Conservation (phyloP, 164 flowering plant species). For the Chloranthus sessilifolius region DNA sequence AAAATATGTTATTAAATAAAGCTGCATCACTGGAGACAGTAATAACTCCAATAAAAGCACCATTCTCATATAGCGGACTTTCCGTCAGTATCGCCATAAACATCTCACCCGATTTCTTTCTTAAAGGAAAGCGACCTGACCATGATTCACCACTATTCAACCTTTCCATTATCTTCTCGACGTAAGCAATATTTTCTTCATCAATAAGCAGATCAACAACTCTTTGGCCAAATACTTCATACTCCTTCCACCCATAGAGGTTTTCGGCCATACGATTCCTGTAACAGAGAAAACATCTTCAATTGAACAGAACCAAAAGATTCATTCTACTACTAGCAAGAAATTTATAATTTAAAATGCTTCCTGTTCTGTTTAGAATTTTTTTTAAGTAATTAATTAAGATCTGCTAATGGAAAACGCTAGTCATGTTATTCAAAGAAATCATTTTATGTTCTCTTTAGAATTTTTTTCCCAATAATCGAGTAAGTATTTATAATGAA, state of each 20-base stretch:
- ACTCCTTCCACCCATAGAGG: conserved; percentile 70
- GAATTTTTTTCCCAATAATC: too few relatives aligned
- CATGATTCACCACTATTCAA: conserved; percentile 47
- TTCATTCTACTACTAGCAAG: not conserved
- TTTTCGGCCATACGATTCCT: conserved; percentile 80
- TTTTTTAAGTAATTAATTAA: not conserved
- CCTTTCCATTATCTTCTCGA: conserved; percentile 32
- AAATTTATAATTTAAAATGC: too few relatives aligned
- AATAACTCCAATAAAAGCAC: conserved; percentile 63
- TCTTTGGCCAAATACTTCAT: conserved; percentile 57
- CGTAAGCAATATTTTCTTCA: conserved; percentile 28
- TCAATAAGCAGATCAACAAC: conserved; percentile 37
- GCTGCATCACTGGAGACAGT: conserved; percentile 83
- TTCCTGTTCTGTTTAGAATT: not conserved
- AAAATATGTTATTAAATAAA: conserved; percentile 32
- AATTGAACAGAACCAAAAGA: not conserved
- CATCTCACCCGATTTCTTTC: conserved; percentile 65
- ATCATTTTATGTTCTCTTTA: too few relatives aligned
- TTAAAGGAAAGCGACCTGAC: conserved; percentile 86
- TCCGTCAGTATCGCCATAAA: conserved; percentile 76
- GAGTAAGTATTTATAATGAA: too few relatives aligned
- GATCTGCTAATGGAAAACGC: not conserved
- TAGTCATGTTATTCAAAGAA: not conserved
- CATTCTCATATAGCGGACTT: conserved; percentile 65
- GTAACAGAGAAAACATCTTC: conserved; percentile 14